phyloP scores from a whole-genome alignment of 1,139 yeast species.

The Zygosaccharomyces sapae region DNA sequence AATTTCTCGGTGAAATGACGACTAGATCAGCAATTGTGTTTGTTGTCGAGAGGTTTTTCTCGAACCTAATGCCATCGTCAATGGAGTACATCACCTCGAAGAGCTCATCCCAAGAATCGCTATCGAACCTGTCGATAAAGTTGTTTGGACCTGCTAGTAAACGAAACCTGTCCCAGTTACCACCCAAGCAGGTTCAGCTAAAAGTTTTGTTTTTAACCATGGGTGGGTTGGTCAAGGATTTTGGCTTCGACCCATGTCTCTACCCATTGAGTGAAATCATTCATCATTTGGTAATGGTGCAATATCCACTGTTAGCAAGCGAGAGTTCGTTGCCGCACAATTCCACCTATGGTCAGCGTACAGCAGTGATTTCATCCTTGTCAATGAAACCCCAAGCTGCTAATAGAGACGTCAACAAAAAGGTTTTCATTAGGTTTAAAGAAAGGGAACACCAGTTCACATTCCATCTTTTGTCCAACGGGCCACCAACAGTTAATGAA shows the following conservation, averaged over 20 bases:
- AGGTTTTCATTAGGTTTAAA: constrained; percentile 30
- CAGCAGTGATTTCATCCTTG: constrained; percentile 28
- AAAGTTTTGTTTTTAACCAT: constrained; percentile 49
- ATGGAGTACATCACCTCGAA: constrained; percentile 55
- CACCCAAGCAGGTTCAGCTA: constrained; percentile 21
- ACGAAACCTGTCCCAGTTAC: constrained; percentile 19
- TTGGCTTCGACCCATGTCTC: constrained; percentile 67
- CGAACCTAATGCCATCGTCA: constrained; percentile 45
- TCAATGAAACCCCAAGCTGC: constrained; percentile 36
- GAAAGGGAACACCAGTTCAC: constrained; percentile 31
- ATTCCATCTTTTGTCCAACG: constrained; percentile 35
- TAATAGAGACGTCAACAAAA: constrained; percentile 32
- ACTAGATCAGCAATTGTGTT: constrained; percentile 54
- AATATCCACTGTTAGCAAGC: constrained; percentile 48
- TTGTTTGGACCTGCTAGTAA: constrained; percentile 29
- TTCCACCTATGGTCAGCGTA: constrained; percentile 11
- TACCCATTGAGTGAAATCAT: constrained; percentile 63
- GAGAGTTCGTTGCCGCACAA: constrained; percentile 6
- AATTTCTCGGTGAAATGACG: constrained; percentile 54
- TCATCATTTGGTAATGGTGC: constrained; percentile 56
- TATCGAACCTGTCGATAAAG: constrained; percentile 21
- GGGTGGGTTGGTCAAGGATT: constrained; percentile 72
- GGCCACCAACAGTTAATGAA: constrained; percentile 35
- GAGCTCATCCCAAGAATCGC: constrained; percentile 36
- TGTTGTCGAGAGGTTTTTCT: constrained; percentile 55